Evolutionary conservation across 805 yeast species (phyloP), one percentile per base, ranked within the genome.

Genomic region (Sugiyamaella floridensis): DNA sequence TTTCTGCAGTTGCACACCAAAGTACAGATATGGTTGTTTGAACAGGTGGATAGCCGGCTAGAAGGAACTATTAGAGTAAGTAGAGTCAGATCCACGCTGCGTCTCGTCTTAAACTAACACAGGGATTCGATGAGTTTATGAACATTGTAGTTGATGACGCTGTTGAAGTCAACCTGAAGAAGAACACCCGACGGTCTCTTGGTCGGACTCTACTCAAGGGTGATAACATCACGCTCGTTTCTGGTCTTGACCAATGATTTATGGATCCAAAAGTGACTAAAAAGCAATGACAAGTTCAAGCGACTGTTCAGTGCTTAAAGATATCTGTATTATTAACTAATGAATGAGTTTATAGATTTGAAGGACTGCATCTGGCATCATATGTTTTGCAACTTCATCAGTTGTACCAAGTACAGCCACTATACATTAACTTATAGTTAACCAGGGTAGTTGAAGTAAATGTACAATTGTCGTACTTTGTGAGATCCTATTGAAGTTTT

Each of bases 101-200:
- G n/a, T 19, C n/a, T 4, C 12, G 15, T 14, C 10, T 4, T 8
- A 11, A 5, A 11, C 56, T 48, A 51, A 51, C 53, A 15, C 45
- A 67, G 60, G 99, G 99, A 1, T 92, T 95, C 69, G 99, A 93
- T 68, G 99, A 95, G 71, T 92, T 90, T 64, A 95, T 93, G 99
- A 93, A 93, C 65, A 71, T 82, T 15, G 85, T 82, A 3, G 69
- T 82, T 19, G 82, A 79, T 34, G 78, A 79, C 48, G 85, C 85
- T 0, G 62, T 67, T 11, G 96, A 95, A 61, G 73, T 92, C 5
- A 73, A 76, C 49, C 65, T 65, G n/a, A 77, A 76, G 40, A 81
- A 81, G 1, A 75, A 76, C 48, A 56, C 75, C 1, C 72, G 73
- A 51, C 77, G 80, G 26, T 69, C 71, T n/a, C 53, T 66, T 52